Evolutionary conservation across 345 rosid species (phyloP), one percentile per base, ranked within the genome.

Genomic region (Ailanthus altissimus): DNA sequence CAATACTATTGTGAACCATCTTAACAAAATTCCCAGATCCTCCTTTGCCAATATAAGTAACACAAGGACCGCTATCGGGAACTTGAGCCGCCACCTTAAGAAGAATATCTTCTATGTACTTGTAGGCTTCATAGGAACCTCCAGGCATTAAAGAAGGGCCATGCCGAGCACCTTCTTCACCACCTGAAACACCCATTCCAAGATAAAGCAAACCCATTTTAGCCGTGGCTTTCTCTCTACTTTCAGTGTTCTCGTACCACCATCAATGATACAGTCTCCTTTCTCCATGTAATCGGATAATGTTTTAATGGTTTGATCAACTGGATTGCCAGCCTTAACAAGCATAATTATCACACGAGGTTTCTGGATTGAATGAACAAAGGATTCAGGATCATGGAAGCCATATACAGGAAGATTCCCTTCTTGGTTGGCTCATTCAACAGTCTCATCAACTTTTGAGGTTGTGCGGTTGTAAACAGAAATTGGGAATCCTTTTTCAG

Each of bases 81-180:
- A 86, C 89, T 58, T 86, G 89, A 23, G 89, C 87, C 45, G 89
- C 86, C 40, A 86, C 89, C 65, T 80, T 81, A 59, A 68, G 64
- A 47, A 86, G 43, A 6, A 86, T 51, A 75, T 84, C 85, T 59
- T 81, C 72, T 3, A 86, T 65, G 51, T 86, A 56, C 28, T 79
- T 73, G 59, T 83, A 86, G 13, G 89, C 89, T 70, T 81, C 77
- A 4, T 46, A 72, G 56, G 86, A 83, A 2, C 89, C 87, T 16
- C 89, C 87, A 6, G 89, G 87, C 89, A 86, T 83, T 63, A 86
- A 61, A 50, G 88, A 85, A 20, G 89, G 86, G 10, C 89, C 86
- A 18, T 79, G 13, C 5, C 86, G 72, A 0, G 86, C 86, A 43
- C 89, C 89, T 11, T 83, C 88, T 72, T 85, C 88, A 25, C 88